A percentile compares a stretch with the other conserved stretches of the same genome.
phyloP scores from a whole-genome alignment of 257 asterid species.

The Voacanga thouarsii region DNA sequence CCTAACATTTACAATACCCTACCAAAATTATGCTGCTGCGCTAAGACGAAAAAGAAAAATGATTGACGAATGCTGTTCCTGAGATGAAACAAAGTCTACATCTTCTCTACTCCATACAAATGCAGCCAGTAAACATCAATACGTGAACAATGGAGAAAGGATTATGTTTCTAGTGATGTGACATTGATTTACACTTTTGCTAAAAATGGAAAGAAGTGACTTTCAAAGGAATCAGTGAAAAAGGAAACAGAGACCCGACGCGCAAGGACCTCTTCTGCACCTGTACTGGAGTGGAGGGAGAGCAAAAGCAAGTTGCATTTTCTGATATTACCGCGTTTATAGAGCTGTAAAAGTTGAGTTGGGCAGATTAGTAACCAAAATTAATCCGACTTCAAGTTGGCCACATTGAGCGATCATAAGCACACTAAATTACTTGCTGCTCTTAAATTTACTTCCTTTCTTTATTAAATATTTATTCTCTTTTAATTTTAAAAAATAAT shows the following conservation, averaged over 20 bases:
- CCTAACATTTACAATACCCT: neutral
- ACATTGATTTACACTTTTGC: neutral
- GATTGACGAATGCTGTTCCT: neutral
- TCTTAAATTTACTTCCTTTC: too few relatives aligned
- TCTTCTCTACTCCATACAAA: neutral
- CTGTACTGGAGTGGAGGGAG: neutral
- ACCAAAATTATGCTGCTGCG: neutral
- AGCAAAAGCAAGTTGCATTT: neutral
- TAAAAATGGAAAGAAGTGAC: constrained; percentile 1
- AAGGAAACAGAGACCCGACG: neutral
- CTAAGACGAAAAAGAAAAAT: neutral
- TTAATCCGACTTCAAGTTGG: too few relatives aligned
- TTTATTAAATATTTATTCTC: too few relatives aligned
- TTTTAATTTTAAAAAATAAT: too few relatives aligned
- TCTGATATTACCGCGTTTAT: neutral
- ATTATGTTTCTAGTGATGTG: neutral
- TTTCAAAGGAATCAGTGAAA: neutral
- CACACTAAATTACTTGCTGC: too few relatives aligned
- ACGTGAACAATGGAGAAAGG: neutral
- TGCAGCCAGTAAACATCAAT: neutral
- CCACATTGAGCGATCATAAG: too few relatives aligned
- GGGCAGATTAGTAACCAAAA: too few relatives aligned
- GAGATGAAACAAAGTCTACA: neutral
- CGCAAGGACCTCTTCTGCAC: neutral
- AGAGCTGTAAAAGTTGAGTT: neutral